Conservation (phyloP, 495 filamentous ascomycete species). For the Terfezia boudieri region DNA sequence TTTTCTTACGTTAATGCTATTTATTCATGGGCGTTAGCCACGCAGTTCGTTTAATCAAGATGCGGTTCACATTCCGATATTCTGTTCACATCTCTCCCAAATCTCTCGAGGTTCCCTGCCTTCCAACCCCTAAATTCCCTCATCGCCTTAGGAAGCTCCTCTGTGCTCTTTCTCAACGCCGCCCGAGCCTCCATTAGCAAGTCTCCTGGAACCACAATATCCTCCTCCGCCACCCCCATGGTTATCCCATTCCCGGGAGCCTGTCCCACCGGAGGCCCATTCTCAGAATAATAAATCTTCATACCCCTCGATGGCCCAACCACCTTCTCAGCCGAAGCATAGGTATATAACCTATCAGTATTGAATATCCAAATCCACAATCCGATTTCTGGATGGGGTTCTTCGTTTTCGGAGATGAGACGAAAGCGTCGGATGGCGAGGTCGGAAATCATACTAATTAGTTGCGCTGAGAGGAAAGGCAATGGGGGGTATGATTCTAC, state of each 20-base stretch:
- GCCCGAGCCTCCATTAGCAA: neutral
- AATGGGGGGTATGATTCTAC: conserved; percentile 26
- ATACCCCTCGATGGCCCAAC: neutral
- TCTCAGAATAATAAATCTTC: neutral
- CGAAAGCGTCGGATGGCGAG: conserved; percentile 6
- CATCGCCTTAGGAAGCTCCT: neutral
- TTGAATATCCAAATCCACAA: conserved; percentile 49
- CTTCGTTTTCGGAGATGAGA: neutral
- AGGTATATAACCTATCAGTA: conserved; percentile 22
- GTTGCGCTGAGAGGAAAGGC: conserved; percentile 6
- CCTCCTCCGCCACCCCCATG: neutral
- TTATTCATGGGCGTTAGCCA: too few relatives aligned
- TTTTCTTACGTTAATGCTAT: too few relatives aligned
- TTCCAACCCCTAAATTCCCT: neutral
- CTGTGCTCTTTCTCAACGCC: neutral
- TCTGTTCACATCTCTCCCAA: neutral
- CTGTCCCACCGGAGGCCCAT: neutral
- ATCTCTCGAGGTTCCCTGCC: neutral
- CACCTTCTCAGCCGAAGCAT: neutral
- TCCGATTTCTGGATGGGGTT: conserved; percentile 3
- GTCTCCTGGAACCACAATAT: neutral
- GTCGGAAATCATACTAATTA: conserved; percentile 5
- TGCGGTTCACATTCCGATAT: too few relatives aligned
- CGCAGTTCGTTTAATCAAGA: too few relatives aligned
- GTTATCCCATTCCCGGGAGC: neutral